Evolutionary conservation across 2,329 filamentous ascomycete species (phyloP).

Genomic region (Fusarium denticulatum): DNA sequence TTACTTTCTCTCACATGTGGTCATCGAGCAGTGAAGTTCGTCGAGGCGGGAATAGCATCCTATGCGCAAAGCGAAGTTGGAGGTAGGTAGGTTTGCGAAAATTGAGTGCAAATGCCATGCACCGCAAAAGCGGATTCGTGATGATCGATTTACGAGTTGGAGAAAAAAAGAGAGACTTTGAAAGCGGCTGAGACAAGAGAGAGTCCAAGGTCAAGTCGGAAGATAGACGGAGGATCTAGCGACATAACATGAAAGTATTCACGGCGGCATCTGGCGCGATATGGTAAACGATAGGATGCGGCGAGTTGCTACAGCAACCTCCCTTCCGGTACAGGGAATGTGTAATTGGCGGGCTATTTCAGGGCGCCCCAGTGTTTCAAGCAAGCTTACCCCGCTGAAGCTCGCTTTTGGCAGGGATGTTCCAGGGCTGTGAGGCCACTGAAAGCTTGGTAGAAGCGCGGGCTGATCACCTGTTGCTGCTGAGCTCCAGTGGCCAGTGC

Average conservation of each 20-base stretch:
- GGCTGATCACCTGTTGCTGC: slow-evolving; percentile 27
- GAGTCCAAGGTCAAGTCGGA: background rate
- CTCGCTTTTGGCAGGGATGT: slow-evolving; percentile 29
- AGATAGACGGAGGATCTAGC: slow-evolving; percentile 13
- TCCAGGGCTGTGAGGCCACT: slow-evolving; percentile 32
- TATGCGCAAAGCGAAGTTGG: slow-evolving; percentile 34
- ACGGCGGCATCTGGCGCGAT: slow-evolving; percentile 20
- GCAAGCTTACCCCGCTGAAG: slow-evolving; percentile 41
- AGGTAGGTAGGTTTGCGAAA: slow-evolving; percentile 5
- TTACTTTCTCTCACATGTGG: slow-evolving; percentile 44
- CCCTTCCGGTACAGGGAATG: background rate
- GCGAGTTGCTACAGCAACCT: slow-evolving; percentile 41
- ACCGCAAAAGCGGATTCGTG: slow-evolving; percentile 24
- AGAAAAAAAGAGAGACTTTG: slow-evolving; percentile 31
- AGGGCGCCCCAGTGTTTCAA: slow-evolving; percentile 39
- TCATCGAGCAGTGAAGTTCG: slow-evolving; percentile 43
- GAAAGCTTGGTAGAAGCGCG: slow-evolving; percentile 31
- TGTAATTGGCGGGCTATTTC: slow-evolving; percentile 37
- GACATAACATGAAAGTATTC: slow-evolving; percentile 37
- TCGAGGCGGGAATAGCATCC: slow-evolving; percentile 39
- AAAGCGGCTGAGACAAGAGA: slow-evolving; percentile 38
- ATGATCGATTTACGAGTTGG: slow-evolving; percentile 13
- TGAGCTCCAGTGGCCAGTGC: slow-evolving; percentile 11
- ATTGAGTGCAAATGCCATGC: slow-evolving; percentile 21
- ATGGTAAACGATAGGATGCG: slow-evolving; percentile 11